These are phyloP conservation scores for Pseudopyricularia cyperi DNA, from an alignment of 2,329 filamentous ascomycete genomes.

Conservation along the genomic window DNA sequence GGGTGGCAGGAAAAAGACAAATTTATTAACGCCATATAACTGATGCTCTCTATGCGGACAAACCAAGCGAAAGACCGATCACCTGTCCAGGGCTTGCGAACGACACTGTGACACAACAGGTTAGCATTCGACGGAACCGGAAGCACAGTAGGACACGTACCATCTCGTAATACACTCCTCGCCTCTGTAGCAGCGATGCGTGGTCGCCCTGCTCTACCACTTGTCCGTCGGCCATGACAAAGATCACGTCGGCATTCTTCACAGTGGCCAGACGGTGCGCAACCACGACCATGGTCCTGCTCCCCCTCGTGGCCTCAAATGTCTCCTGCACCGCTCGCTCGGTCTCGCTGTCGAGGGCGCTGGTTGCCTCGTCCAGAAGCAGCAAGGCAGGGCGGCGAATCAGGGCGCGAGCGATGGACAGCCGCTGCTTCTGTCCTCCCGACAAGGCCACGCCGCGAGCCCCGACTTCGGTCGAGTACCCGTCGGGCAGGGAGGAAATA, in stretches of 20 bases:
- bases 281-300: constrained; percentile 24
- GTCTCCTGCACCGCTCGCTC: constrained; percentile 42
- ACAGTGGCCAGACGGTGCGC: constrained; percentile 29
- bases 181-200: constrained; percentile 14
- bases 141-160: neutral
- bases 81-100: constrained; percentile 2
- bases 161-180: constrained; percentile 3
- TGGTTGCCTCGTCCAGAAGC: constrained; percentile 57
- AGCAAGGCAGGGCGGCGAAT: constrained; percentile 47
- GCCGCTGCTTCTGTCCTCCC: constrained; percentile 51
- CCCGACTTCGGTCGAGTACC: constrained; percentile 1
- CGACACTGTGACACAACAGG: neutral
- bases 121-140: neutral
- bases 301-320: constrained; percentile 27
- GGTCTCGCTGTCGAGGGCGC: constrained; percentile 46
- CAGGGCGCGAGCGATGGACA: constrained; percentile 53
- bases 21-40: neutral
- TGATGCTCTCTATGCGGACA: neutral
- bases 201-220: constrained; percentile 29
- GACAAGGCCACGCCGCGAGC: constrained; percentile 25
- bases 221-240: constrained; percentile 25
- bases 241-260: constrained; percentile 27
- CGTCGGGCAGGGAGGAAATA: constrained; percentile 45
- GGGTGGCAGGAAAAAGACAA: too few species aligned
- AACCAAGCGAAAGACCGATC: neutral